These are phyloP conservation scores for Pelargonium nanum DNA, from an alignment of 345 rosid genomes.

Conservation along the genomic window DNA sequence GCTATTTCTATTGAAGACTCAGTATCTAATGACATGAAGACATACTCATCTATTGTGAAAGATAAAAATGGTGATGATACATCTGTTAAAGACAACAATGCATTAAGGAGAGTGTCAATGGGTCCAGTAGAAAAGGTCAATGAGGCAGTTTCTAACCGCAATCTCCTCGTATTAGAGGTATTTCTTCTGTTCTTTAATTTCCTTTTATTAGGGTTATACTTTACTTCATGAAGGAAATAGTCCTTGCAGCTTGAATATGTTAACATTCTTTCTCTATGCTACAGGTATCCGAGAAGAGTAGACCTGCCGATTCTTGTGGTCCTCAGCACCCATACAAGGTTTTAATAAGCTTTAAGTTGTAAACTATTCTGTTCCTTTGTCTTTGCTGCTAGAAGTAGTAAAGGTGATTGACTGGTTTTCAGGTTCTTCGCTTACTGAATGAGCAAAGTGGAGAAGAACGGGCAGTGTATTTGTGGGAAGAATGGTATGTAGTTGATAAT, in stretches of 20 bases:
- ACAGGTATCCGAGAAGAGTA: constrained; percentile 69
- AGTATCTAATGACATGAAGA: constrained; percentile 22
- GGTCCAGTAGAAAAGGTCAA: constrained; percentile 16
- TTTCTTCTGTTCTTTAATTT: neutral
- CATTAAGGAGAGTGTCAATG: constrained; percentile 17
- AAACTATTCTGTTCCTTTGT: neutral
- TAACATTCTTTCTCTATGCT: constrained; percentile 7
- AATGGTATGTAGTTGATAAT: constrained; percentile 42
- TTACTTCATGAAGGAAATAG: constrained; percentile 1
- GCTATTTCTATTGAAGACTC: constrained; percentile 65
- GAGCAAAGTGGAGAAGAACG: constrained; percentile 82
- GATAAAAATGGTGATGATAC: constrained; percentile 20
- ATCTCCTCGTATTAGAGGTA: constrained; percentile 91
- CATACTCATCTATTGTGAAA: constrained; percentile 26
- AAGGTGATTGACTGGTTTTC: constrained; percentile 20
- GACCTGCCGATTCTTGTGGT: constrained; percentile 23
- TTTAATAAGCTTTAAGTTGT: neutral
- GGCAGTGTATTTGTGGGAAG: constrained; percentile 65
- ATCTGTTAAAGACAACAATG: constrained; percentile 10
- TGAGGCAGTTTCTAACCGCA: constrained; percentile 20
- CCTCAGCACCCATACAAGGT: constrained; percentile 61
- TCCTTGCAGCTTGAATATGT: constrained; percentile 9
- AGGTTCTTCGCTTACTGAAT: constrained; percentile 87
- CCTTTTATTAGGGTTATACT: constrained; percentile 5
- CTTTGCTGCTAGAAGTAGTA: constrained; percentile 8